Evolutionary conservation across 169 alveolate genomes (phyloP).

Genomic region (Plasmodium ovale): DNA sequence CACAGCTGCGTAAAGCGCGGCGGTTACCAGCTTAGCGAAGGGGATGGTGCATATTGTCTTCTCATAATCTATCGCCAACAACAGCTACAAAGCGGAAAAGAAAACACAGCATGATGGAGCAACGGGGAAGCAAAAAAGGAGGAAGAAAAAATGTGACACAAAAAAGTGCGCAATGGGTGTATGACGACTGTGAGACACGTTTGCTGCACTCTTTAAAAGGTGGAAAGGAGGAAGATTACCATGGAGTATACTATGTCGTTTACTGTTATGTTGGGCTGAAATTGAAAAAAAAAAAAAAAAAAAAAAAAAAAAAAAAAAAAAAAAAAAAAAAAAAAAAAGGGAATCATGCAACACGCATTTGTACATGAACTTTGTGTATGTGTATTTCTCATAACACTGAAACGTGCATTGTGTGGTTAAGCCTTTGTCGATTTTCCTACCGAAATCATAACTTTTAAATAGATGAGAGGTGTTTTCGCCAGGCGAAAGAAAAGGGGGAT

Average conservation of each 20-base stretch:
- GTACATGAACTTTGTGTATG: not conserved
- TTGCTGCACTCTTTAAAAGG: not conserved
- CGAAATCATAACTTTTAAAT: slow-evolving; percentile 43
- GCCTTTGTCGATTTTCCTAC: not conserved
- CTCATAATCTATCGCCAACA: slow-evolving; percentile 48
- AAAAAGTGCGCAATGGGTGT: not conserved
- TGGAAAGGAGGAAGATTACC: slow-evolving; percentile 13
- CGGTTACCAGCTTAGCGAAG: slow-evolving; percentile 52
- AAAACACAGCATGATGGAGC: not conserved
- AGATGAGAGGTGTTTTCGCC: slow-evolving; percentile 57
- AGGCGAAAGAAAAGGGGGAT: slow-evolving; percentile 60
- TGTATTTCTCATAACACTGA: not conserved
- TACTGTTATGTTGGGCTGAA: slow-evolving; percentile 57
- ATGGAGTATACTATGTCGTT: slow-evolving; percentile 48
- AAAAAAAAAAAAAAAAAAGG: slow-evolving; percentile 37
- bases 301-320: slow-evolving; percentile 1
- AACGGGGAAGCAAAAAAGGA: not conserved
- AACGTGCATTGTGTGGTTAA: not conserved
- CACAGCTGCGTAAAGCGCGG: not conserved
- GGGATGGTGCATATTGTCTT: slow-evolving; percentile 50
- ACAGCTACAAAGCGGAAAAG: slow-evolving; percentile 18
- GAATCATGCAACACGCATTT: not conserved
- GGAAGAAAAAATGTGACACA: not conserved
- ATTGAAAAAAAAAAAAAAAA: slow-evolving; percentile 45
- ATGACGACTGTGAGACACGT: too few relatives aligned